These are phyloP conservation scores for Chaetomium strumarium DNA, from an alignment of 2,329 filamentous ascomycete genomes.

Conservation along the genomic window DNA sequence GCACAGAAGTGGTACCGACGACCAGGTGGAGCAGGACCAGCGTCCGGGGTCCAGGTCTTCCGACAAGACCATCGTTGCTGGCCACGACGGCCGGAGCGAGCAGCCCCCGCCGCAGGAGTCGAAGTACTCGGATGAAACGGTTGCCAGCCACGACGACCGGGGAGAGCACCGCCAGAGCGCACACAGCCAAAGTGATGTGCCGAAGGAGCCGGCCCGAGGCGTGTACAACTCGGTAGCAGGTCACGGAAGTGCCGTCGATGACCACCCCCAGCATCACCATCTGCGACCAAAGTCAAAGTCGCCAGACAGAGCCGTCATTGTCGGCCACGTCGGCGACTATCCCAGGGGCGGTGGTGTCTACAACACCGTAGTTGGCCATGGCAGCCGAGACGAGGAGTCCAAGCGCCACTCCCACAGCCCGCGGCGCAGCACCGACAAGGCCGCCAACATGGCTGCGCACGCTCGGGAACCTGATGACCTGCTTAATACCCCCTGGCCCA, in stretches of 20 bases:
- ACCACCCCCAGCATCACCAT: constrained; percentile 5
- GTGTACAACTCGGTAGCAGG: constrained; percentile 23
- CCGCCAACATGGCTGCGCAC: background rate
- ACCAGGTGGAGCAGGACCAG: no score
- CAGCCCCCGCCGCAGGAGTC: no score
- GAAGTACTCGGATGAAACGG: no score
- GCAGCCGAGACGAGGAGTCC: constrained; percentile 20
- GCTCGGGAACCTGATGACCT: background rate
- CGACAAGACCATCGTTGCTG: no score
- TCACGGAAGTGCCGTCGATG: constrained; percentile 9
- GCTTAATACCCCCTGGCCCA: constrained; percentile 6
- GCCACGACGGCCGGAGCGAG: no score
- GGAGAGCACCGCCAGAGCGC: no score
- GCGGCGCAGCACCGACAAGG: background rate
- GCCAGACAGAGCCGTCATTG: background rate
- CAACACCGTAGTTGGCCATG: constrained; percentile 16
- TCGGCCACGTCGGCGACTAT: constrained; percentile 3
- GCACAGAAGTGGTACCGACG: no score
- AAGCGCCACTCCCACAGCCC: constrained; percentile 6
- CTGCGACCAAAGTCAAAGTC: constrained; percentile 3
- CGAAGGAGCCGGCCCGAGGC: constrained; percentile 17
- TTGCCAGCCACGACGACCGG: no score
- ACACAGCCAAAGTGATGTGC: constrained; percentile 4
- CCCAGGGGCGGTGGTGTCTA: constrained; percentile 14
- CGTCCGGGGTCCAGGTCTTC: no score